Base-by-base conservation (phyloP, 208 protist genomes). In the Trypanosoma rangeli region DNA sequence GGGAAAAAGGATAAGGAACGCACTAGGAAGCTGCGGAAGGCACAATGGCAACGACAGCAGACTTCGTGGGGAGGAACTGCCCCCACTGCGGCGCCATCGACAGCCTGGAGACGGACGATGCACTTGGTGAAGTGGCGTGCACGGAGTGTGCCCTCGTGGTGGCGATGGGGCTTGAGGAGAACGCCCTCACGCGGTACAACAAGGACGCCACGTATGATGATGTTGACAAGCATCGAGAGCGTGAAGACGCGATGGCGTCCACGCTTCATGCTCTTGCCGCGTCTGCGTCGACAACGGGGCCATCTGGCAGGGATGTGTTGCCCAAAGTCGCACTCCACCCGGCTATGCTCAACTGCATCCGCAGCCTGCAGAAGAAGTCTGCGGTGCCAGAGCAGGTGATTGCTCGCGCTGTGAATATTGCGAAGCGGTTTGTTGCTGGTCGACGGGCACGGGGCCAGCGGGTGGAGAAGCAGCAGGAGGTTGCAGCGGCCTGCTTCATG, bases 161-260 rank as follows among this genome's bases (percentile, higher is more conserved):
- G 7, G 86, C 82, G 10, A 92, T 92, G 86, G 87, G 89, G 10
- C 82, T 95, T 20, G 86, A 92, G 63, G 86, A 95, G 56, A 92
- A 76, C 69, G 57, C 69, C 24, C 60, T 77, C 24, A 95, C 84
- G 0, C 82, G 86, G 20, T 95, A 75, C 63, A 79, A 89, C 39
- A 74, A 92, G 68, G 85, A 92, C 52, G 81, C 78, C 39, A 93
- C 86, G 12, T 85, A 83, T 57, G 74, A 82, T 28, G 89, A 93
- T 50, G 86, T 74, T n/a, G 86, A 92, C 64, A 56, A 64, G 4
- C 77, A 83, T n/a, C 68, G 68, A 20, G 70, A 73, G 28, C 59
- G 62, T 5, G 71, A 78, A 39, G 65, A 73, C 12, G 59, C n/a
- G 29, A 66, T 37, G 55, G 56, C 31, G 20, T 22, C 29, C 31